Evolutionary conservation across 2,329 filamentous ascomycete genomes (phyloP).

Genomic region (Huntiella omanensis): DNA sequence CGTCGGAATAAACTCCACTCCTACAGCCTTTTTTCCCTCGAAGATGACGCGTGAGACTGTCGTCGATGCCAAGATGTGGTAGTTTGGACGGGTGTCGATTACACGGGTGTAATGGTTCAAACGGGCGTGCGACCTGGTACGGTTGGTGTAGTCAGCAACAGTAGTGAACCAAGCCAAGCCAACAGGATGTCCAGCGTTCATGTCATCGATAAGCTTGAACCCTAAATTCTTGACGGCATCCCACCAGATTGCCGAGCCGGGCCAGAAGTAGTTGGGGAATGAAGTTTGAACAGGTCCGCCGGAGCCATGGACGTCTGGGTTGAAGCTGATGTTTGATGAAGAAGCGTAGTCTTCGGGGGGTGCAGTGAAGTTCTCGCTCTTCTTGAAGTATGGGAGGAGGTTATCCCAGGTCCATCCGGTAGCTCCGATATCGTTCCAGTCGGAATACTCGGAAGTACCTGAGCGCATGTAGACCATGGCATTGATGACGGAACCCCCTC

Average conservation of each 20-base stretch:
- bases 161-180: constrained; percentile 18
- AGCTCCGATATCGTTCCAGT: constrained; percentile 27
- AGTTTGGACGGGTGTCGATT: constrained; percentile 28
- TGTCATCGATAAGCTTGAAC: constrained; percentile 28
- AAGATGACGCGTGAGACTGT: constrained; percentile 38
- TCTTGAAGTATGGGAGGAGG: constrained; percentile 26
- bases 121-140: constrained; percentile 16
- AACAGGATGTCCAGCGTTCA: constrained; percentile 14
- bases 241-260: constrained; percentile 24
- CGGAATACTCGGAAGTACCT: constrained; percentile 22
- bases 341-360: constrained; percentile 9
- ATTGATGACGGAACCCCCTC: constrained; percentile 23
- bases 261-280: constrained; percentile 10
- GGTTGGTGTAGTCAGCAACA: constrained; percentile 17
- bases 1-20: constrained; percentile 37
- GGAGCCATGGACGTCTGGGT: constrained; percentile 32
- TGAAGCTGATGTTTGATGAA: constrained; percentile 15
- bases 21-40: constrained; percentile 30
- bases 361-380: constrained; percentile 15
- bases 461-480: constrained; percentile 21
- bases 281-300: constrained; percentile 37
- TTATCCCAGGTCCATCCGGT: constrained; percentile 21
- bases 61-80: constrained; percentile 38
- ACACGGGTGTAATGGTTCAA: constrained; percentile 17
- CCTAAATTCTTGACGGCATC: constrained; percentile 33